Percentiles rank a stretch among this genome's conserved stretches.
Evolutionary conservation across 2,329 filamentous ascomycete genomes (phyloP).

Genomic region (Metarhizium humberi): DNA sequence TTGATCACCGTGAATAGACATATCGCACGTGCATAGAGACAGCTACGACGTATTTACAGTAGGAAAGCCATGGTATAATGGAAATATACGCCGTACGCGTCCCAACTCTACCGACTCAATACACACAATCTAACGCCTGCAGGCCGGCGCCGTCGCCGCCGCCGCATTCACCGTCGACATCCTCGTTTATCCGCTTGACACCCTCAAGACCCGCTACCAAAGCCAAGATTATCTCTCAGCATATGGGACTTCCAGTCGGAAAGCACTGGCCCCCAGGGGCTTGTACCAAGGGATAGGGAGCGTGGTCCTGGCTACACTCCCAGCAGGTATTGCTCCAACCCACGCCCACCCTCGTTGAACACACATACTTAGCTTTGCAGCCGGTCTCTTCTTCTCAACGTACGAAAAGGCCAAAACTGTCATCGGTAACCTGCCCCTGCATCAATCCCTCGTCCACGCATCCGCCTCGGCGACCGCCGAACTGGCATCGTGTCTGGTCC

Average conservation of each 20-base stretch:
- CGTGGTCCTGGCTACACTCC: constrained; percentile 77
- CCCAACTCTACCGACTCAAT: neutral
- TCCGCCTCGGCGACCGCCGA: constrained; percentile 69
- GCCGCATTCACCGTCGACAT: constrained; percentile 82
- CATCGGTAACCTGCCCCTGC: constrained; percentile 48
- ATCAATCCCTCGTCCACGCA: constrained; percentile 62
- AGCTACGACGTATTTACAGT: neutral
- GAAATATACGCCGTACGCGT: constrained; percentile 24
- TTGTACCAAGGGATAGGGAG: constrained; percentile 84
- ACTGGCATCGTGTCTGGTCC: constrained; percentile 74
- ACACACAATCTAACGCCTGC: neutral
- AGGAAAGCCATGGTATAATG: constrained; percentile 6
- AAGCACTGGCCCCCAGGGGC: constrained; percentile 53
- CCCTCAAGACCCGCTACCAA: constrained; percentile 78
- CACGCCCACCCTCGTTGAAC: too few species aligned
- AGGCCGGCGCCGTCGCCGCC: constrained; percentile 80
- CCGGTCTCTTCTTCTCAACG: constrained; percentile 81
- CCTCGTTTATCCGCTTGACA: constrained; percentile 80
- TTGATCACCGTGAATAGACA: neutral
- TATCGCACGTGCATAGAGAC: neutral
- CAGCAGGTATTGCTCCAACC: constrained; percentile 50
- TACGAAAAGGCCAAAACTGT: constrained; percentile 69
- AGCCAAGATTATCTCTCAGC: constrained; percentile 63
- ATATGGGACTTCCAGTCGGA: constrained; percentile 49
- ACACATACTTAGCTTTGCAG: constrained; percentile 25